Base-by-base conservation (phyloP, 352 stramenopile genomes). In the Aphanomyces stellatus region DNA sequence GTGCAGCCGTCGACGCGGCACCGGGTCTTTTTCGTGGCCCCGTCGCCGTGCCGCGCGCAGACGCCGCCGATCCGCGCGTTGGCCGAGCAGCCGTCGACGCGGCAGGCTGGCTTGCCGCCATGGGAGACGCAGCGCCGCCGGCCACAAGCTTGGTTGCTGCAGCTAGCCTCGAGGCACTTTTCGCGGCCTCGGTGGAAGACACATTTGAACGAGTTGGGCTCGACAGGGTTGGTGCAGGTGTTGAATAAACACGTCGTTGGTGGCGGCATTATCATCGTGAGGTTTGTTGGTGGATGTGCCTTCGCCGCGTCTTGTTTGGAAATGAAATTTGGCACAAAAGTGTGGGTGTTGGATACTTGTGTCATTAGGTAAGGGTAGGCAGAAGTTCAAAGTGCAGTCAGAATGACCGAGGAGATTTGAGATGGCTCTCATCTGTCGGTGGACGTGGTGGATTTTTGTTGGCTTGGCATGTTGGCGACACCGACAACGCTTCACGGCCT, bases 61-160 rank as follows among this genome's bases (percentile, higher is more conserved):
- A 89, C 69, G 2, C 83, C 83, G 2, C 81, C 81, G 24, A 81
- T 82, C 11, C 83, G 79, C 24, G 83, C 83, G 67, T 91, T 82
- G 60, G 88, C 81, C 73, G 86, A 83, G 68, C 83, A 91, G 31
- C 73, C 79, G 31, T 87, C 77, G 30, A 88, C 75, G 48, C 87
- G 85, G 65, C 83, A 91, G 4, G 80, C 71, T 0, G 79, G 74
- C 2, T 79, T 82, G 33, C 83, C 83, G 17, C 83, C 83, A 43
- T 91, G 83, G 17, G 81, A 80, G 34, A 91, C 83, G 53, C 83
- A 91, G 30, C 15, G 28, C 11, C 49, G 17, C 30, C 49, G 49
- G n/a, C 30, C 53, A 62, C 30, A 62, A 25, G 34, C 53, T 46
- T 62, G 53, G 53, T 62, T 62, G 31, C 34, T n/a, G 53, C 53